These are phyloP conservation scores for Boletus pseudopeckii DNA, from an alignment of 768 basidiomycete genomes.

Conservation along the genomic window DNA sequence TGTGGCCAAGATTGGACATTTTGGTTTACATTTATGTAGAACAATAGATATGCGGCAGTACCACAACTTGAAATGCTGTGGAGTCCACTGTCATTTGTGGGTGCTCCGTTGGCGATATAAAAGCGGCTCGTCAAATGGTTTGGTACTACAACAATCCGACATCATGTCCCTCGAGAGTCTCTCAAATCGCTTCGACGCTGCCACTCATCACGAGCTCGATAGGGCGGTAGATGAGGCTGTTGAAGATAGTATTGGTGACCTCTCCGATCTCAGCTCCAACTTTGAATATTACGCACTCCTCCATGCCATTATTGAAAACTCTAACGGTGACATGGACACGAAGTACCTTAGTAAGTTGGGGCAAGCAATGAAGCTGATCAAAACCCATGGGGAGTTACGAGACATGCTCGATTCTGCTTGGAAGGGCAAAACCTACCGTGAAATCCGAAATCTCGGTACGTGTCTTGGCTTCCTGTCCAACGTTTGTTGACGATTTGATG, in stretches of 20 bases:
- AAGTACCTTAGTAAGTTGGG: background rate
- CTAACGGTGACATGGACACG: background rate
- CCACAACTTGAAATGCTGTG: too few species aligned
- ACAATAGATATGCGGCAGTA: too few species aligned
- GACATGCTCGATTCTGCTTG: background rate
- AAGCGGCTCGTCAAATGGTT: background rate
- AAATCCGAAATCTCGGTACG: conserved; percentile 8
- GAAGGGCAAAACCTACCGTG: background rate
- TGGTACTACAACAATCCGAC: background rate
- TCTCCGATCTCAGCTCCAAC: background rate
- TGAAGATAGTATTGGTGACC: background rate
- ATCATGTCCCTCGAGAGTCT: background rate
- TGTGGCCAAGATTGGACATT: too few species aligned
- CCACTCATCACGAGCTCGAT: background rate
- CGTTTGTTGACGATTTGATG: too few species aligned
- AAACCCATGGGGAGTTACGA: background rate
- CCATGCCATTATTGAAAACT: background rate
- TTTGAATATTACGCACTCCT: background rate
- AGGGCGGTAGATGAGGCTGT: too few species aligned
- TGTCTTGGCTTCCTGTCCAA: too few species aligned
- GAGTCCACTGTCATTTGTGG: too few species aligned
- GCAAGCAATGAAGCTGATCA: background rate
- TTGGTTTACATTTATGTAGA: too few species aligned
- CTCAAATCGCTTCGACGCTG: background rate
- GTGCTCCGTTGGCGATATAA: background rate